Conservation (phyloP, 257 asterid species). For the Primulina tabacum region DNA sequence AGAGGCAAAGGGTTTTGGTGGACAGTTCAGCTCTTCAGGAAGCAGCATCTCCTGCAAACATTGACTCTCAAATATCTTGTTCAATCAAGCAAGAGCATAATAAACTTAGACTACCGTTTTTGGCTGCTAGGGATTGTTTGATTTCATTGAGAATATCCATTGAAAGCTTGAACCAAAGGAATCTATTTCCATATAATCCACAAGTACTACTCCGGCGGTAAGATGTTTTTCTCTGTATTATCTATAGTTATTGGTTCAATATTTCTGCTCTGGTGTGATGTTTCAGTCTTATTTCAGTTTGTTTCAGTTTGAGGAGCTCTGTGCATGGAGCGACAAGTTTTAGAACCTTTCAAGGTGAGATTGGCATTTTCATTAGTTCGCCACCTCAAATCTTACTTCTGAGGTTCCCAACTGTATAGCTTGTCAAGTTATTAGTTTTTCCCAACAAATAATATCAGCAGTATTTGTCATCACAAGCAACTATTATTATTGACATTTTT, state of each 20-base stretch:
- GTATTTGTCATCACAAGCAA: too few relatives aligned
- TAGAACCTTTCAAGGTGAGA: constrained; percentile 5
- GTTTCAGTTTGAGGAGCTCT: constrained; percentile 66
- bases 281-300: constrained; percentile 47
- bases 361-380: not conserved
- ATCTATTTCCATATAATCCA: constrained; percentile 85
- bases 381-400: too few relatives aligned
- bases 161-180: constrained; percentile 58
- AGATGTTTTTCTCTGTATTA: constrained; percentile 20
- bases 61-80: constrained; percentile 22
- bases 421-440: too few relatives aligned
- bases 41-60: constrained; percentile 18
- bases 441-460: too few relatives aligned
- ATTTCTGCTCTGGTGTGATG: not conserved
- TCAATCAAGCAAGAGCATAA: constrained; percentile 24
- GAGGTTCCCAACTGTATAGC: not conserved
- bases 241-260: constrained; percentile 12
- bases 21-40: constrained; percentile 26
- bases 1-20: constrained; percentile 42
- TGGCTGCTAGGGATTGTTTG: constrained; percentile 67
- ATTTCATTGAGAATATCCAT: constrained; percentile 58
- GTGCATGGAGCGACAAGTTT: constrained; percentile 24
- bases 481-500: too few relatives aligned
- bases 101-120: constrained; percentile 34
- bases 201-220: constrained; percentile 72